A percentile compares a stretch with the other conserved stretches of the same genome.
Conservation (phyloP, 2,329 filamentous ascomycete species). For the Cladosporium velox region DNA sequence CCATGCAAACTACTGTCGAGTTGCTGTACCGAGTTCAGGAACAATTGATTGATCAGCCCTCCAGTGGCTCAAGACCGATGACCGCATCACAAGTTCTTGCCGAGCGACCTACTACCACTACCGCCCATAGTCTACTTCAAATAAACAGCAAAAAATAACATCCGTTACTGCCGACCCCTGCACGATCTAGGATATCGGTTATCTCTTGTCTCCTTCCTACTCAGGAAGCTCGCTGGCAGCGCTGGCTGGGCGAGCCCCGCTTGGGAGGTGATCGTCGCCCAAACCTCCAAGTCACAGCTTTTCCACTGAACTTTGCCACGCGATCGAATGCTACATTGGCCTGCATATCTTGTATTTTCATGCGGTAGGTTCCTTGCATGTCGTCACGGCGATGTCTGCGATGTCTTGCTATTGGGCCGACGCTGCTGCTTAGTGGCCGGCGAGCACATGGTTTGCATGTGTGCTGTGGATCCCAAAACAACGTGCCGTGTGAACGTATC, state of each 20-base stretch:
- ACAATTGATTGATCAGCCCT: neutral
- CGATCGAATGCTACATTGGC: neutral
- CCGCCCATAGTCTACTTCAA: neutral
- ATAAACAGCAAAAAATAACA: neutral
- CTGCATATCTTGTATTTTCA: neutral
- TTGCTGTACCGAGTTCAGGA: neutral
- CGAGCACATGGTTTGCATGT: neutral
- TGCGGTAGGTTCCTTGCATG: conserved; percentile 6
- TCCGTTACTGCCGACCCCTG: neutral
- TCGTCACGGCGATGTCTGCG: conserved; percentile 9
- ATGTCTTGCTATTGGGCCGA: conserved; percentile 8
- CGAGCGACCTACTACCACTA: neutral
- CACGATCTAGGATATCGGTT: conserved; percentile 9
- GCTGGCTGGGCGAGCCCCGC: conserved; percentile 14
- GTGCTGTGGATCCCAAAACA: neutral
- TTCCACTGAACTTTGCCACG: neutral
- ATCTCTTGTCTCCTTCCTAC: conserved; percentile 22
- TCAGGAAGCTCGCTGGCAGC: conserved; percentile 16
- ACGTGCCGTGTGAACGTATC: neutral
- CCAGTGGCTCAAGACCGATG: neutral
- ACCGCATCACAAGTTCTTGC: neutral
- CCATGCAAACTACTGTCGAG: too few relatives aligned
- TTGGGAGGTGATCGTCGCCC: neutral
- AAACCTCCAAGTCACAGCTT: neutral
- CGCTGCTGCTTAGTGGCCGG: neutral